Conservation (phyloP, 2,329 filamentous ascomycete species). For the Hypocreales sp. region DNA sequence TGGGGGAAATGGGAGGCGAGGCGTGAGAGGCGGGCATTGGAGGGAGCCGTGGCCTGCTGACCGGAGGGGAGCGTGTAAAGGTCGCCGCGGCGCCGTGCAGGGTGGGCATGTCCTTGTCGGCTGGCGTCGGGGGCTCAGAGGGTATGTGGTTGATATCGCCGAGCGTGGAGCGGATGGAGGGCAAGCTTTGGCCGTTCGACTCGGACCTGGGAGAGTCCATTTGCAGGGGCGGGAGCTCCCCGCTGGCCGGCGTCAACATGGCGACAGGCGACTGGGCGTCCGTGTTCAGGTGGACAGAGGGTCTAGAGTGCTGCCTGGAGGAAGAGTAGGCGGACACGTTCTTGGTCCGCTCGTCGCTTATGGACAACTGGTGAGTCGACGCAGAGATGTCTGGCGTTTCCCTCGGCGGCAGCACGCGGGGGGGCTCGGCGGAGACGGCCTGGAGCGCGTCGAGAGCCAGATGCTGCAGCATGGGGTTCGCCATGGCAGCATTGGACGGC, state of each 20-base stretch:
- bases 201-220: slow-evolving; percentile 20
- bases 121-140: slow-evolving; percentile 12
- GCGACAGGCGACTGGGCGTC: slow-evolving; percentile 9
- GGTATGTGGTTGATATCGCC: slow-evolving; percentile 17
- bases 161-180: slow-evolving; percentile 21
- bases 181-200: slow-evolving; percentile 18
- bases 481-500: slow-evolving; percentile 1
- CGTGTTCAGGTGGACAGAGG: slow-evolving; percentile 5
- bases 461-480: slow-evolving; percentile 11
- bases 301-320: slow-evolving; percentile 1
- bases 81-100: slow-evolving; percentile 9
- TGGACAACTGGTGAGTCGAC: slow-evolving; percentile 15
- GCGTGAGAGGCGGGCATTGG: slow-evolving; percentile 13
- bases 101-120: slow-evolving; percentile 15
- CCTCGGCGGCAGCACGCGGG: slow-evolving; percentile 5
- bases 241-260: slow-evolving; percentile 10
- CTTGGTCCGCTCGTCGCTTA: slow-evolving; percentile 15
- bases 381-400: slow-evolving; percentile 13
- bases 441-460: slow-evolving; percentile 17
- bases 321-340: slow-evolving; percentile 2
- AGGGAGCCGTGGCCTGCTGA: slow-evolving; percentile 14
- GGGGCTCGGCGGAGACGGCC: slow-evolving; percentile 8
- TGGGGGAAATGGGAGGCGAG: slow-evolving; percentile 34
- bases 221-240: slow-evolving; percentile 21
- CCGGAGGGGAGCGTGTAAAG: slow-evolving; percentile 20